A percentile compares a stretch with the other conserved stretches of the same genome.
phyloP scores from a whole-genome alignment of 2,329 filamentous ascomycete species.

The Sporothrix phasma region DNA sequence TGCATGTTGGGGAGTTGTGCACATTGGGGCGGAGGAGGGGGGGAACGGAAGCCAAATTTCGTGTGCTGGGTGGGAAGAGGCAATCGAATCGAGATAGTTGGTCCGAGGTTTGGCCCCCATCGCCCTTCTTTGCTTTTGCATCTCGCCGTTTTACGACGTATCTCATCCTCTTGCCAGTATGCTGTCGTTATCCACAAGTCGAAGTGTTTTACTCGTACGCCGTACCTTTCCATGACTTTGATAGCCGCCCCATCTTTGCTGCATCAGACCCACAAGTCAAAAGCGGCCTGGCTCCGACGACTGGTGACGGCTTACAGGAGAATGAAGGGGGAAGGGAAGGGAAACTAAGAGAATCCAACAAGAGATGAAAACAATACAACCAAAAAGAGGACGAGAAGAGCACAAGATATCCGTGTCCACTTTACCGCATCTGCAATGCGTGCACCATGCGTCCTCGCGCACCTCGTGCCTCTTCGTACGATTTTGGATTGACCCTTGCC shows the following conservation, averaged over 20 bases:
- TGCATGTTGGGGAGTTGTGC: background rate
- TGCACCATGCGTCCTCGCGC: background rate
- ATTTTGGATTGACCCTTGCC: background rate
- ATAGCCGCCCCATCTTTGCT: too few species aligned
- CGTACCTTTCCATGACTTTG: too few species aligned
- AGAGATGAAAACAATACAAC: background rate
- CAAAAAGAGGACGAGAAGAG: background rate
- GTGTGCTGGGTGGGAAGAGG: background rate
- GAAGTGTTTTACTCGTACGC: too few species aligned
- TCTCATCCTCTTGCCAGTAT: too few species aligned
- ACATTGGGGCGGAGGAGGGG: background rate
- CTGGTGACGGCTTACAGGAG: too few species aligned
- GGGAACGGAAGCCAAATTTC: background rate
- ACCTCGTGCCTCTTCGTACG: background rate
- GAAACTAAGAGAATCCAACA: background rate
- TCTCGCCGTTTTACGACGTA: background rate
- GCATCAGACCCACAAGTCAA: too few species aligned
- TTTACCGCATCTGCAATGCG: slow-evolving; percentile 2
- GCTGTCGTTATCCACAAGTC: too few species aligned
- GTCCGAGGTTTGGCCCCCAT: background rate
- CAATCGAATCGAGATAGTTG: background rate
- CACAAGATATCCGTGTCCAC: background rate
- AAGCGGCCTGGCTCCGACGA: background rate
- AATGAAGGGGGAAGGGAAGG: background rate
- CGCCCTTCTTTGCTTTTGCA: background rate